Evolutionary conservation across 805 yeast genomes (phyloP), one percentile per base, ranked within the genome.

Genomic region (Hanseniaspora singularis): DNA sequence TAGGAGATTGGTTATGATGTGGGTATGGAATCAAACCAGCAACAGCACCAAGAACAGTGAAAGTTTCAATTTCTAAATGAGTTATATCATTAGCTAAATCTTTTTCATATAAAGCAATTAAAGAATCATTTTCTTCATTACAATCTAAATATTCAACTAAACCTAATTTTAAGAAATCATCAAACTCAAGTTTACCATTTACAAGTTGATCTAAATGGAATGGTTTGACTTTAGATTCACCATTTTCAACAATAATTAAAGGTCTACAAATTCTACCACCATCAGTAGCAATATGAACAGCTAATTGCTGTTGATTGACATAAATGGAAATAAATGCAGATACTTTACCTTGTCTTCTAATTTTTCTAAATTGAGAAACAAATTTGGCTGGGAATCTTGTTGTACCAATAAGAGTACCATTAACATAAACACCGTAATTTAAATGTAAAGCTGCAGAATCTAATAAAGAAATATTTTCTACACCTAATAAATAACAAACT

Each of bases 191-290:
- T 45, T 73, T 73, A 0, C 94, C 96, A 9, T 62, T 62, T 52
- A 77, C 67, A 50, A 92, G 68, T 50, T 69, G 68, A 28, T 58
- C 62, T 50, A 92, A 67, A 62, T 92, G 96, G 16, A 74, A 70
- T 0, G 80, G 81, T 40, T 69, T 71, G 9, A 92, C 96, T 49
- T 70, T 76, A 1, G 95, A 71, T 49, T 64, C 58, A 39, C 86
- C 85, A 47, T 78, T 70, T 18, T 80, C 79, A 11, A 89, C 87
- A 62, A 92, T 86, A 50, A 92, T 92, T 53, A 89, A 66, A 3
- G 98, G 98, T 55, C 98, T 80, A 72, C 98, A 92, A 58, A 92
- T 87, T 65, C 98, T 76, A 41, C 98, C 98, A 57, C 98, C 98
- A 66, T 92, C 98, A 3, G 98, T 89, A 18, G 98, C 98, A 57